These are phyloP conservation scores for Cerrena zonata DNA, from an alignment of 1,284 basidiomycete species.

Conservation along the genomic window DNA sequence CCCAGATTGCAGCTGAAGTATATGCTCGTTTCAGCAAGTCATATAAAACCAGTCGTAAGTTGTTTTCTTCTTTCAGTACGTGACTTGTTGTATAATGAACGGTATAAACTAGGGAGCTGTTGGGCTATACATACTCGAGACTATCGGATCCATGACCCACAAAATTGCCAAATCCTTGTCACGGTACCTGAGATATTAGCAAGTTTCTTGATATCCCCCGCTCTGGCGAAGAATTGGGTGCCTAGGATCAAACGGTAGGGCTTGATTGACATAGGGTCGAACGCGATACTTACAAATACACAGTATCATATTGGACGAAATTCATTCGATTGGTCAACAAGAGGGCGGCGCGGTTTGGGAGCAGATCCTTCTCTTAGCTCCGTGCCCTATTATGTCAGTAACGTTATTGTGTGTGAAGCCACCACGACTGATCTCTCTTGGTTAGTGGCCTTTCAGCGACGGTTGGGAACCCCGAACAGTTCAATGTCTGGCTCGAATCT, in stretches of 20 bases:
- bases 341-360: constrained; percentile 68
- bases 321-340: constrained; percentile 65
- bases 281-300: background rate
- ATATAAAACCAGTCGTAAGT: constrained; percentile 40
- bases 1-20: constrained; percentile 63
- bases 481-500: constrained; percentile 58
- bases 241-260: constrained; percentile 54
- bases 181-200: constrained; percentile 67
- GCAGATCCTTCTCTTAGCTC: constrained; percentile 57
- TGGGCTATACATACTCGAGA: constrained; percentile 71
- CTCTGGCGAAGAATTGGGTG: constrained; percentile 54
- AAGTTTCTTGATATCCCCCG: constrained; percentile 63
- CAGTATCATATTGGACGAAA: constrained; percentile 70
- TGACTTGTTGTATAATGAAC: background rate
- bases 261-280: background rate
- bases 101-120: constrained; percentile 37
- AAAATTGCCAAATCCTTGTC: constrained; percentile 64
- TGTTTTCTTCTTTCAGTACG: background rate
- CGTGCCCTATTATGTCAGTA: constrained; percentile 62
- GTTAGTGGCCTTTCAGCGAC: constrained; percentile 67
- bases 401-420: background rate
- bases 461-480: constrained; percentile 56
- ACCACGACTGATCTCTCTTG: background rate
- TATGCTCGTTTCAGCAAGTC: constrained; percentile 65
- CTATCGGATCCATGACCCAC: constrained; percentile 55